Percentiles rank a stretch among this genome's conserved stretches.
phyloP scores from a whole-genome alignment of 1,284 basidiomycete genomes.

The Vanrija sp. region DNA sequence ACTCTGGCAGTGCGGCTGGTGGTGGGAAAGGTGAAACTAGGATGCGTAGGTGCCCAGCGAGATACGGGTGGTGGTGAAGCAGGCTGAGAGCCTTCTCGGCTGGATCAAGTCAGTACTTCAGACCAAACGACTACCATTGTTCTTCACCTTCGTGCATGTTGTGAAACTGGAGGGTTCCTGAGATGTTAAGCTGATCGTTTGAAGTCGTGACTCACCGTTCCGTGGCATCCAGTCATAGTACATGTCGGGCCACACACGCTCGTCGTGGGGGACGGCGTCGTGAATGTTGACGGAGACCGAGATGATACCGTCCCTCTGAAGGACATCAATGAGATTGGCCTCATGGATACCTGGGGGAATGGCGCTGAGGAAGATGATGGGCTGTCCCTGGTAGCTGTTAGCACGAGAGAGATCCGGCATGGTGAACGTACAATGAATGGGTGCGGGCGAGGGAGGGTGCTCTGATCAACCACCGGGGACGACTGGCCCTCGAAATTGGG shows the following conservation, averaged over 20 bases:
- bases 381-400: background rate
- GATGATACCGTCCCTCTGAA: constrained; percentile 21
- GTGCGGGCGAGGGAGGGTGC: constrained; percentile 8
- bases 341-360: constrained; percentile 26
- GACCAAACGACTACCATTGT: background rate
- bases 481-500: too few species aligned
- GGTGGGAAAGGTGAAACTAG: constrained; percentile 64
- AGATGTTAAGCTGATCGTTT: background rate
- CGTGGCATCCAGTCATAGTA: constrained; percentile 43
- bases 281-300: constrained; percentile 25
- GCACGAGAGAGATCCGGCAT: too few species aligned
- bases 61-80: constrained; percentile 63
- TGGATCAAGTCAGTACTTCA: constrained; percentile 38
- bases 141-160: constrained; percentile 16
- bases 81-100: constrained; percentile 84
- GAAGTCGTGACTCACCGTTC: constrained; percentile 17
- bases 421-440: constrained; percentile 10
- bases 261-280: constrained; percentile 15
- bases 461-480: background rate
- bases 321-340: constrained; percentile 19
- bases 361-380: constrained; percentile 27
- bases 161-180: constrained; percentile 22
- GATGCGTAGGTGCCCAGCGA: constrained; percentile 59
- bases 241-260: constrained; percentile 29
- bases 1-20: constrained; percentile 27